Conservation (phyloP, 257 asterid genomes). For the Solanum paucissectum region DNA sequence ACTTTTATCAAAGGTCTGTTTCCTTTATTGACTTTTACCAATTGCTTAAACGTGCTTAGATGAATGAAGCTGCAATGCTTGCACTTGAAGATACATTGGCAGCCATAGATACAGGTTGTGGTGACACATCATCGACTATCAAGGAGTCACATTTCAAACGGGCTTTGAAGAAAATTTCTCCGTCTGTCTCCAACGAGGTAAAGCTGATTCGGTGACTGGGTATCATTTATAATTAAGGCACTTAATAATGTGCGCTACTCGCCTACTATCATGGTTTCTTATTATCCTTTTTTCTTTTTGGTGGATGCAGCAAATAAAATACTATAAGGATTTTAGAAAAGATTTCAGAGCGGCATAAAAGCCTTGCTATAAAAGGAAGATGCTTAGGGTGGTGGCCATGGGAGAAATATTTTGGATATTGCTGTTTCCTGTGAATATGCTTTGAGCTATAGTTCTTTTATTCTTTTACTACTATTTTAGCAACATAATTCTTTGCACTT, state of each 20-base stretch:
- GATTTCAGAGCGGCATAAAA: conserved; percentile 18
- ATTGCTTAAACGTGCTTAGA: conserved; percentile 11
- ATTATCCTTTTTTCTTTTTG: too few species aligned
- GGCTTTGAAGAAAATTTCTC: conserved; percentile 41
- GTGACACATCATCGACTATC: conserved; percentile 26
- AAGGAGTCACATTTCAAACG: conserved; percentile 43
- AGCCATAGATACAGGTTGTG: conserved; percentile 3
- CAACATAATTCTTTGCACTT: too few species aligned
- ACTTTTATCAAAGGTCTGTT: not conserved
- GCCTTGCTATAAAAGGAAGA: not conserved
- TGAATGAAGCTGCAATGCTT: conserved; percentile 53
- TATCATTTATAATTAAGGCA: not conserved
- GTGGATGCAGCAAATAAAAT: not conserved
- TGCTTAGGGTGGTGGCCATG: not conserved
- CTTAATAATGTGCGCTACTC: not conserved
- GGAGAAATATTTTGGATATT: not conserved
- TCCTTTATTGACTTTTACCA: not conserved
- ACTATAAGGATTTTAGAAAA: conserved; percentile 32
- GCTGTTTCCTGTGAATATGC: not conserved
- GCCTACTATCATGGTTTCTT: too few species aligned
- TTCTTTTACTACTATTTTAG: too few species aligned
- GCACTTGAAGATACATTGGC: conserved; percentile 39
- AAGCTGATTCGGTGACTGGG: not conserved
- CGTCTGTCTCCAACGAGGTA: conserved; percentile 58
- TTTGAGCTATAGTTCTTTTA: too few species aligned